A percentile compares a stretch with the other conserved stretches of the same genome.
phyloP scores from a whole-genome alignment of 805 yeast species.

The Starmerella khaoyaiensis region DNA sequence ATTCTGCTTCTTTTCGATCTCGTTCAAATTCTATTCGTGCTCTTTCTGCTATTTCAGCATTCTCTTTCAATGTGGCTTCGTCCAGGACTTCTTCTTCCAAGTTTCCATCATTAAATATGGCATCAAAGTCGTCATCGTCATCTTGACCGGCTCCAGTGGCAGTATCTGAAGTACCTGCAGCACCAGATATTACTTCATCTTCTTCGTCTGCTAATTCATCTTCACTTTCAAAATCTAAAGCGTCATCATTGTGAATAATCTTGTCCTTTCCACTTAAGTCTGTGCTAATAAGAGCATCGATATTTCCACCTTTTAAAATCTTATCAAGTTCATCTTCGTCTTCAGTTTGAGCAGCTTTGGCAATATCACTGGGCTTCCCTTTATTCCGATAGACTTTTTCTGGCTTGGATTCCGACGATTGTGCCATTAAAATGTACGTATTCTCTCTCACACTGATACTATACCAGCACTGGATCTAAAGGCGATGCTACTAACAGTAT shows the following conservation, averaged over 20 bases:
- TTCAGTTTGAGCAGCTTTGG: too few relatives aligned
- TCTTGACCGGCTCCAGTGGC: constrained; percentile 16
- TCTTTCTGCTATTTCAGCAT: constrained; percentile 9
- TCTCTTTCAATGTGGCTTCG: not conserved
- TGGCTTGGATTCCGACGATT: too few relatives aligned
- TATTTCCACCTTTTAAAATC: constrained; percentile 23
- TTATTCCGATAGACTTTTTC: too few relatives aligned
- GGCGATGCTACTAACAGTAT: too few relatives aligned
- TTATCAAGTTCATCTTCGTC: constrained; percentile 28
- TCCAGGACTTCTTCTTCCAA: constrained; percentile 9
- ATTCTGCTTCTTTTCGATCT: constrained; percentile 14
- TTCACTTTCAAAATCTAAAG: constrained; percentile 86
- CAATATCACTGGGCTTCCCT: too few relatives aligned
- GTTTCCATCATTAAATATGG: constrained; percentile 28
- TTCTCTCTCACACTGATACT: too few relatives aligned
- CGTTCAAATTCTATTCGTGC: constrained; percentile 14
- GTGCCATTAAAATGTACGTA: too few relatives aligned
- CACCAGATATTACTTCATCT: constrained; percentile 26
- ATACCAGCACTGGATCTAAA: too few relatives aligned
- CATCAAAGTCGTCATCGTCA: constrained; percentile 17
- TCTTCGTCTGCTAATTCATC: constrained; percentile 93
- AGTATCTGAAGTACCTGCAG: constrained; percentile 15
- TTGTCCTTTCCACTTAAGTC: constrained; percentile 35
- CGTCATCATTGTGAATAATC: constrained; percentile 76
- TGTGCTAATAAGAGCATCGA: constrained; percentile 24